Evolutionary conservation across 2,329 filamentous ascomycete species (phyloP), one percentile per base, ranked within the genome.

Genomic region (Ophiocordyceps camponoti-rufipedis): DNA sequence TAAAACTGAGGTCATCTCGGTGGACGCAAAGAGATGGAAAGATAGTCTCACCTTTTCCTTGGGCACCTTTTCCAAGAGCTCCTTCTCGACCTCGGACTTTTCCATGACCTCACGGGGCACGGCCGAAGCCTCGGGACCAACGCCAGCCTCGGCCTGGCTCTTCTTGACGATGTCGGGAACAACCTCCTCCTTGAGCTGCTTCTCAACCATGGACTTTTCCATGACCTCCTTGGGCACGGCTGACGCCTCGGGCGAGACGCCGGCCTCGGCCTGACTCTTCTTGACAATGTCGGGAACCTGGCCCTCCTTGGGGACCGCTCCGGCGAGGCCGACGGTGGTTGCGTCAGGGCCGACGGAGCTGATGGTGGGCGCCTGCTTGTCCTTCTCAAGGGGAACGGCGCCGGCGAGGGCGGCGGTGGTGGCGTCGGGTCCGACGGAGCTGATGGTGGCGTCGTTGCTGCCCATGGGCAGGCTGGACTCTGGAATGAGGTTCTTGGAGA

Each of bases 391-490:
- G 41, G 83, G 81, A 33, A 84, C 78, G 50, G 77, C 64, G 44
- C 71, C 79, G 38, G 82, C 82, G 51, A 88, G 68, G 10, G 67
- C 72, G 48, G 79, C 77, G 28, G 85, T 89, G 39, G 83, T 82
- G 3, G 80, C 62, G 59, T 66, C 53, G 63, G 76, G 53, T 53
- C 65, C 54, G 53, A 66, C 68, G n/a, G 69, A 72, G 54, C 42
- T 47, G 46, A 78, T 71, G 45, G 65, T 63, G 43, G 64, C 66
- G 46, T 66, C 64, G 28, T 55, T 55, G 45, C 59, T 56, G 32
- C 57, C 54, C 45, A 87, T 80, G 12, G 84, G 82, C 50, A 91
- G 70, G 61, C 82, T 85, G 8, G 85, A 89, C 64, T 93, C 85
- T 16, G 86, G 85, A 51, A 91, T 87, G 59, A 84, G 67, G 61